phyloP scores from a whole-genome alignment of 164 flowering plant species.

The Tetracentron sinense region DNA sequence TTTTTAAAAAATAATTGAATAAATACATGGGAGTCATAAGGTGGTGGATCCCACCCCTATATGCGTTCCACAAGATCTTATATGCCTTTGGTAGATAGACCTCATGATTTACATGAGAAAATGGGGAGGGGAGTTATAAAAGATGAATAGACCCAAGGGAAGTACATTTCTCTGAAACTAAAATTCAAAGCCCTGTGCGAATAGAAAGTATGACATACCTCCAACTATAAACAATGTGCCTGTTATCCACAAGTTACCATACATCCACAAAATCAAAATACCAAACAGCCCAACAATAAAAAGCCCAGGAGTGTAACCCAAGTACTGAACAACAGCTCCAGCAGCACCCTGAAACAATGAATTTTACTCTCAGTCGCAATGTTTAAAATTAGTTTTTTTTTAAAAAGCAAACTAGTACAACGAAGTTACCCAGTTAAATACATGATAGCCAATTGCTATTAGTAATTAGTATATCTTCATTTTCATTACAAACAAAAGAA shows the following conservation, averaged over 20 bases:
- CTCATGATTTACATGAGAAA: not conserved
- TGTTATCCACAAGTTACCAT: conserved; percentile 93
- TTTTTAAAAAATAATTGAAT: too few species aligned
- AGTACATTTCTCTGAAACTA: not conserved
- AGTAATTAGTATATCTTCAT: too few species aligned
- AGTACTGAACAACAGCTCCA: conserved; percentile 70
- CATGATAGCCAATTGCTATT: too few species aligned
- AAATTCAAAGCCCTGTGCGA: not conserved
- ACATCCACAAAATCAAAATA: conserved; percentile 88
- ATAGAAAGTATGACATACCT: conserved; percentile 47
- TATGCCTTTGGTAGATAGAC: too few species aligned
- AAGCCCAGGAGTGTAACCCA: conserved; percentile 95
- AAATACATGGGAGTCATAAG: not conserved
- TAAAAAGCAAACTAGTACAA: too few species aligned
- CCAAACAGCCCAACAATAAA: conserved; percentile 91
- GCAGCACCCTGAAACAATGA: conserved; percentile 76
- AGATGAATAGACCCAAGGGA: not conserved
- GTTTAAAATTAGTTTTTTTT: not conserved
- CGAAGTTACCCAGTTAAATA: too few species aligned
- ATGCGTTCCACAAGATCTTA: too few species aligned
- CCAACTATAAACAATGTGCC: conserved; percentile 84
- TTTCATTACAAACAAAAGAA: too few species aligned
- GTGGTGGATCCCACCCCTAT: not conserved
- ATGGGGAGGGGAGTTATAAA: not conserved
- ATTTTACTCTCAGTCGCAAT: conserved; percentile 18